Evolutionary conservation across 306 rosid genomes (phyloP), one percentile per base, ranked within the genome.

Genomic region (Sophora flavescens): DNA sequence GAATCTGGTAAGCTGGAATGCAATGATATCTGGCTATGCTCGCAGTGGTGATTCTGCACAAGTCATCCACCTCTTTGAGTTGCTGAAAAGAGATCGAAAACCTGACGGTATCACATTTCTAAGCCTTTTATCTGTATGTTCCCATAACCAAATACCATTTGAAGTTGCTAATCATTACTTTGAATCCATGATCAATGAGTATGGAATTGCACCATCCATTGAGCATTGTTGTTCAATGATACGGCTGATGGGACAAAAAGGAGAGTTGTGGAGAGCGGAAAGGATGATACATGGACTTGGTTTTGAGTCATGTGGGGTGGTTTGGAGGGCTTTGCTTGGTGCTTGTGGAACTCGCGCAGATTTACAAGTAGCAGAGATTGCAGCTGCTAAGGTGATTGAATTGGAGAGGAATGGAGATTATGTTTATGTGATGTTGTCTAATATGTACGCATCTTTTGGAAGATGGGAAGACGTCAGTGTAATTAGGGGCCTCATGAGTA

Each of bases 21-120:
- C 92, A 0, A 72, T 92, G 88, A 66, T 92, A 68, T 85, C 89
- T 16, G 90, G 96, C 38, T 86, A 78, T 82, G 88, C 93, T 57
- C 90, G 80, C 48, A 81, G 80, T 44, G 91, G 96, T 39, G 86
- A 87, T 50, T 84, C 56, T 64, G 63, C 78, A 6, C 45, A 68
- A 35, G 89, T 82, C 68, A 79, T 79, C 65, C 60, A 74, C 5
- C 86, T 87, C 36, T 88, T 87, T 1, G 85, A 92, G 79, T 70
- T 16, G 71, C 81, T 88, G 70, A 82, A 88, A 78, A 81, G 5
- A 39, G 78, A 80, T 63, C 14, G 58, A 57, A 78, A 80, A 69
- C 97, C 97, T 0, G 91, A 92, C 51, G 62, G 82, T 53, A 83
- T 92, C 84, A 90, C 96, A 51, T 92, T 92, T 78, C 93, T 90